Evolutionary conservation across 2,329 filamentous ascomycete species (phyloP).

Genomic region (Aphanoascus verrucosus): DNA sequence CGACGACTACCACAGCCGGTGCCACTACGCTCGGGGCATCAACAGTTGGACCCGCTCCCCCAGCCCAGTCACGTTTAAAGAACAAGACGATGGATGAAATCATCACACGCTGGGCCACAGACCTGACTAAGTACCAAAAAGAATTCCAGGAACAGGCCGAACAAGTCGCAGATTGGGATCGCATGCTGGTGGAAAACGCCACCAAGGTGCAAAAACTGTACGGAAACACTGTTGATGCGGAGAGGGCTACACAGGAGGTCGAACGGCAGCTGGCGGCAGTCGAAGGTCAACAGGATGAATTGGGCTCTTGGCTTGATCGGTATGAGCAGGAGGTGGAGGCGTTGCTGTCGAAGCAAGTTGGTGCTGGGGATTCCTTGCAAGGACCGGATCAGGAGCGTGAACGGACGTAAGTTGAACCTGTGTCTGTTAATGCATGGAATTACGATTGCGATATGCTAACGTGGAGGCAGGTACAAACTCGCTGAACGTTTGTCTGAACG

Average conservation of each 20-base stretch:
- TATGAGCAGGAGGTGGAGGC: slow-evolving; percentile 89
- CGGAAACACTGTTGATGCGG: slow-evolving; percentile 81
- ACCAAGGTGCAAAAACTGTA: slow-evolving; percentile 93
- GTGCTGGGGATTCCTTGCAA: slow-evolving; percentile 62
- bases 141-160: slow-evolving; percentile 86
- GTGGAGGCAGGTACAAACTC: slow-evolving; percentile 56
- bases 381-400: slow-evolving; percentile 94
- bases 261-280: slow-evolving; percentile 83
- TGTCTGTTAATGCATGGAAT: neutral
- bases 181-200: slow-evolving; percentile 82
- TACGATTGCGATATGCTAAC: neutral
- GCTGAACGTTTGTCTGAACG: slow-evolving; percentile 87
- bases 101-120: slow-evolving; percentile 90
- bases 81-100: slow-evolving; percentile 99
- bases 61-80: slow-evolving; percentile 74
- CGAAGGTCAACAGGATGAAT: slow-evolving; percentile 84
- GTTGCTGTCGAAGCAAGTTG: slow-evolving; percentile 69
- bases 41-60: slow-evolving; percentile 68
- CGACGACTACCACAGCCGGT: slow-evolving; percentile 25
- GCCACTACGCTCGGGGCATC: slow-evolving; percentile 52
- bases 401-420: slow-evolving; percentile 53
- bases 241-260: slow-evolving; percentile 84
- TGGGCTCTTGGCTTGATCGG: slow-evolving; percentile 75
- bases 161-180: slow-evolving; percentile 82
- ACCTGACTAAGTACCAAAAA: slow-evolving; percentile 91